phyloP scores from a whole-genome alignment of 1,284 basidiomycete genomes.

The Sanghuangporus baumii region DNA sequence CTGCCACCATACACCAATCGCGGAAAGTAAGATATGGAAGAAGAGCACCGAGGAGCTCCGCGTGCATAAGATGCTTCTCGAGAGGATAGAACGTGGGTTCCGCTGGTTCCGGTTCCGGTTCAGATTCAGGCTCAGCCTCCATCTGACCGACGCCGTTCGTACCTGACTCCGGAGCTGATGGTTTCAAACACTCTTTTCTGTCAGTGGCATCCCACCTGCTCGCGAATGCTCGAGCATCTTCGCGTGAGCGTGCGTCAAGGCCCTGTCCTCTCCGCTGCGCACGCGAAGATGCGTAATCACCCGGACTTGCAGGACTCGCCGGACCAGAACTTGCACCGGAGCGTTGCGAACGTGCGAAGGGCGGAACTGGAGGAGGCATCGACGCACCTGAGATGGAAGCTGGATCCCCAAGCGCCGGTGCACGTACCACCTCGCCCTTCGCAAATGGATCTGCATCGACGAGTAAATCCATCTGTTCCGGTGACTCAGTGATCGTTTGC shows the following conservation, averaged over 20 bases:
- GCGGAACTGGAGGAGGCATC: background rate
- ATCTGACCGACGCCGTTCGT: slow-evolving; percentile 5
- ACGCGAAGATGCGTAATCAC: slow-evolving; percentile 35
- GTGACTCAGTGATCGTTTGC: background rate
- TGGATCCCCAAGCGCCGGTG: background rate
- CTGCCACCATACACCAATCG: slow-evolving; percentile 59
- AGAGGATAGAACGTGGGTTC: slow-evolving; percentile 47
- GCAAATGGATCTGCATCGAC: slow-evolving; percentile 58
- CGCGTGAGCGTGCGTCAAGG: slow-evolving; percentile 36
- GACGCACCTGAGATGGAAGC: background rate
- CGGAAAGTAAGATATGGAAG: slow-evolving; percentile 54
- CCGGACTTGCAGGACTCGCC: slow-evolving; percentile 22
- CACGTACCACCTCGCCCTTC: slow-evolving; percentile 41
- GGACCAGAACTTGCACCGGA: background rate
- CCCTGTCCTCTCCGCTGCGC: slow-evolving; percentile 34
- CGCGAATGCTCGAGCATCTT: slow-evolving; percentile 21
- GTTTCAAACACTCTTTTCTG: background rate
- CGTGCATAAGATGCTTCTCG: slow-evolving; percentile 42
- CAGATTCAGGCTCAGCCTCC: slow-evolving; percentile 20
- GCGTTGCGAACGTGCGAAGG: background rate
- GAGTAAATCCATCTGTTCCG: background rate
- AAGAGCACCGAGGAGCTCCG: slow-evolving; percentile 44
- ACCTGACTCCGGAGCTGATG: background rate
- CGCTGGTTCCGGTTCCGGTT: slow-evolving; percentile 23
- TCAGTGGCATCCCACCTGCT: background rate